Evolutionary conservation across 306 rosid genomes (phyloP).

Genomic region (Prunus kanzakura): DNA sequence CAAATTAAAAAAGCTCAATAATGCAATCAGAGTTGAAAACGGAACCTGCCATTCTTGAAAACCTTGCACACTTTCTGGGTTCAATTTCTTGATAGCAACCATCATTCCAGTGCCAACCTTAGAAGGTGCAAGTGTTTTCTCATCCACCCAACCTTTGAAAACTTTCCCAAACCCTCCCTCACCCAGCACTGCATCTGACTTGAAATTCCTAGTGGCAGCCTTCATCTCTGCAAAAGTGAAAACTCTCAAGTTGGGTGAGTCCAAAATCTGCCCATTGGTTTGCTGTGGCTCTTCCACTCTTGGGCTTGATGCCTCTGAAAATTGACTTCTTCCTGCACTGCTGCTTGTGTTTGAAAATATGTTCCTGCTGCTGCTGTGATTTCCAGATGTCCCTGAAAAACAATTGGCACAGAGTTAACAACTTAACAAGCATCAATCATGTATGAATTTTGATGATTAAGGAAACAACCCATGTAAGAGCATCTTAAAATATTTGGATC

Average conservation of each 20-base stretch:
- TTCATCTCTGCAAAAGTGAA: constrained; percentile 62
- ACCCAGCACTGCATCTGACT: constrained; percentile 54
- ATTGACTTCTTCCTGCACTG: constrained; percentile 49
- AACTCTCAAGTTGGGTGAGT: constrained; percentile 51
- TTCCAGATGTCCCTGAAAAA: constrained; percentile 43
- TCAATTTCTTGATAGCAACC: constrained; percentile 77
- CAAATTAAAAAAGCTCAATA: not conserved
- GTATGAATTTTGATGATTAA: not conserved
- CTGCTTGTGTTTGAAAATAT: constrained; percentile 45
- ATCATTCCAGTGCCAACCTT: constrained; percentile 53
- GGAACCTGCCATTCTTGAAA: constrained; percentile 82
- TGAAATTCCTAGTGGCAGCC: constrained; percentile 61
- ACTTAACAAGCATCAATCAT: not conserved
- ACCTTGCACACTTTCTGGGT: constrained; percentile 70
- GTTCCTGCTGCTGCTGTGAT: constrained; percentile 33
- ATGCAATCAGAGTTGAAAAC: not conserved
- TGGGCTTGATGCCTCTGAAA: constrained; percentile 53
- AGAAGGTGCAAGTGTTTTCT: constrained; percentile 53
- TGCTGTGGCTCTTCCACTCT: constrained; percentile 24
- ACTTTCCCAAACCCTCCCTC: constrained; percentile 93
- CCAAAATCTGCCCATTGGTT: constrained; percentile 42
- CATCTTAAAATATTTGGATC: not conserved
- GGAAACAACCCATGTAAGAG: constrained; percentile 16
- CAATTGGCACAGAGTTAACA: not conserved
- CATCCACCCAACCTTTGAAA: constrained; percentile 82